Conservation (phyloP, 306 rosid species). For the Vachellia collinsii region DNA sequence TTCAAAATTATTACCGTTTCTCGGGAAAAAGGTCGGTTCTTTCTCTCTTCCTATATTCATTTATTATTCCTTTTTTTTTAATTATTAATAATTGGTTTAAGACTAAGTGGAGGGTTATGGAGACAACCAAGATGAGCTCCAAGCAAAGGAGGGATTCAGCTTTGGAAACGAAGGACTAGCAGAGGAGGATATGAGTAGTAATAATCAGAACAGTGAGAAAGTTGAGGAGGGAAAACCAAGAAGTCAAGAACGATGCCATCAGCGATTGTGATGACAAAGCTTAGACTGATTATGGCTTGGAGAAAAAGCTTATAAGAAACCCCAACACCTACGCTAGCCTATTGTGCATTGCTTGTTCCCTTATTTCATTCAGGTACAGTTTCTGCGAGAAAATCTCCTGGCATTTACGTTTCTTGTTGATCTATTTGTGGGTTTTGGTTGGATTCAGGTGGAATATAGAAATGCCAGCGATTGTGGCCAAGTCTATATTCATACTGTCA, state of each 20-base stretch:
- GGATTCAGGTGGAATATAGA: constrained; percentile 68
- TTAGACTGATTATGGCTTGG: constrained; percentile 93
- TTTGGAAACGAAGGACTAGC: constrained; percentile 69
- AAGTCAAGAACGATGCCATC: constrained; percentile 78
- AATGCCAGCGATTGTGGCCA: constrained; percentile 85
- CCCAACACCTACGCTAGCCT: constrained; percentile 93
- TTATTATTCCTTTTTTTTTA: too few relatives aligned
- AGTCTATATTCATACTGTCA: constrained; percentile 84
- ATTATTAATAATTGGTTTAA: background rate
- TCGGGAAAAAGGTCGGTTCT: constrained; percentile 68
- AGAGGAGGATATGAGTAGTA: constrained; percentile 48
- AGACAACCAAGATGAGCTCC: constrained; percentile 69
- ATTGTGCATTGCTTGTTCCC: constrained; percentile 86
- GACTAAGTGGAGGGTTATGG: constrained; percentile 73
- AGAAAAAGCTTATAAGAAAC: constrained; percentile 88
- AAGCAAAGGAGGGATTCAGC: constrained; percentile 77
- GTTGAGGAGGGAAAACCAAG: constrained; percentile 60
- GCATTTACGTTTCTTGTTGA: background rate
- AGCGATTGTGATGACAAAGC: constrained; percentile 94
- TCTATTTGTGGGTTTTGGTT: constrained; percentile 4
- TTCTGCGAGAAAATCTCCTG: background rate
- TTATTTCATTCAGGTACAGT: constrained; percentile 70
- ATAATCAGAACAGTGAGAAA: constrained; percentile 57
- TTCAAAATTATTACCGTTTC: constrained; percentile 64
- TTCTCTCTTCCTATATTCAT: background rate